Base-by-base conservation (phyloP, 2,329 filamentous ascomycete species). In the Neonectria ditissima region DNA sequence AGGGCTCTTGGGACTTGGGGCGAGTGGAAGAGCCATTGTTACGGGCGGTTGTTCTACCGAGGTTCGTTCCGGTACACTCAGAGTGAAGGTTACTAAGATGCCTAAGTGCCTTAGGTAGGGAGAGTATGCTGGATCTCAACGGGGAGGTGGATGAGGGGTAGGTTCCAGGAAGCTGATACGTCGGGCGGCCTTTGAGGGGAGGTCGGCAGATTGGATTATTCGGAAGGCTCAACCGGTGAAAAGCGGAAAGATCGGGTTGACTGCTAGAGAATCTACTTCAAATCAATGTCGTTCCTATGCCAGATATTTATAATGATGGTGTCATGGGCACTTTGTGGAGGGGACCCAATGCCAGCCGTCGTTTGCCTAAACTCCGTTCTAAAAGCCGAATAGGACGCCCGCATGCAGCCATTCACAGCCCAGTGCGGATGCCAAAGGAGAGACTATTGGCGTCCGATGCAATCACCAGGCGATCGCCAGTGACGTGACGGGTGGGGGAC, bases 1-100 rank as follows among this genome's bases (percentile, higher is more conserved):
- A 59, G 87, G 84, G 61, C 88, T 89, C 75, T 86, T 83, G 26
- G 88, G 84, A 4, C 83, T 77, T 4, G 85, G 80, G 6, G 84
- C 81, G 54, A 71, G 67, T 18, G 80, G 79, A 16, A 72, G 74
- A 51, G 71, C 65, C 70, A 73, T 73, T 45, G 16, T 54, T 20
- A 8, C n/a, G 44, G 48, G 11, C 53, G 18, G 28, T 32, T 30
- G 20, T 44, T 43, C 28, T 44, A n/a, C 48, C 51, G 55, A 55
- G 32, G 30, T 43, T 20, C 2, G 5, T 1, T 48, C 26, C 4
- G 24, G 26, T 32, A 30, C 45, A n/a, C 7, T 20, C 9, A 18
- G 18, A 28, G 26, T 5, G 22, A 50, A 28, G n/a, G 24, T 32
- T 43, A 24, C 26, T 43, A 24, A 41, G 32, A 50, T 32, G 22